Evolutionary conservation across 2,329 filamentous ascomycete species (phyloP).

Genomic region (Capronia americana): DNA sequence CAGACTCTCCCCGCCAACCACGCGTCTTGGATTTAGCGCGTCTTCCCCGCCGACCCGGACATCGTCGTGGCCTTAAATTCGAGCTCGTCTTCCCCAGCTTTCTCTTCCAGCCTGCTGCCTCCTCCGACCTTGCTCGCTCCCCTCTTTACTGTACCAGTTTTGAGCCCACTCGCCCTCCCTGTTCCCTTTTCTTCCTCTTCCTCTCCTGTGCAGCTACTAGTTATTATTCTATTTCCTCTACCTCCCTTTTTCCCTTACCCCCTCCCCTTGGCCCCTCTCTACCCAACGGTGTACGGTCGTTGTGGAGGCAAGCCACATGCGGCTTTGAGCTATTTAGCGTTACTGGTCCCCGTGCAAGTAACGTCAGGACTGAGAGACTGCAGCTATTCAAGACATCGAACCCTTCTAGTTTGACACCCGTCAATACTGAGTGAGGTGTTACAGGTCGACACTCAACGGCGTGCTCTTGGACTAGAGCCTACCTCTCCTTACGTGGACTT

Average conservation of each 20-base stretch:
- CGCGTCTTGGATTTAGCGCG: conserved; percentile 14
- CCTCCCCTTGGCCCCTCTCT: conserved; percentile 7
- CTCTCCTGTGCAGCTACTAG: neutral
- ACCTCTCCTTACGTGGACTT: conserved; percentile 7
- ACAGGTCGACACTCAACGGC: neutral
- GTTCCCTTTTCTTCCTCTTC: neutral
- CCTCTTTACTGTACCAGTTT: conserved; percentile 14
- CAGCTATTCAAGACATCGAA: conserved; percentile 20
- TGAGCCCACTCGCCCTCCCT: conserved; percentile 7
- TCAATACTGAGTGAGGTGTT: conserved; percentile 11
- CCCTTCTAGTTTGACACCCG: neutral
- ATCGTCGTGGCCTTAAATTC: conserved; percentile 6
- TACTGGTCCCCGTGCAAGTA: conserved; percentile 8
- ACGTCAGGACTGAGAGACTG: conserved; percentile 11
- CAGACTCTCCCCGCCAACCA: neutral
- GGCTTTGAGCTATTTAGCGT: conserved; percentile 2
- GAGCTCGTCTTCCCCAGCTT: conserved; percentile 17
- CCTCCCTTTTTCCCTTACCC: neutral
- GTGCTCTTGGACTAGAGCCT: conserved; percentile 8
- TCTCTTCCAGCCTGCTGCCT: neutral
- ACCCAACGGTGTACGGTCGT: neutral
- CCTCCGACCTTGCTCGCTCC: conserved; percentile 1
- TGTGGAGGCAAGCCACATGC: neutral
- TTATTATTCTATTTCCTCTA: neutral
- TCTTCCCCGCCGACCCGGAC: conserved; percentile 17